Base-by-base conservation (phyloP, 2,329 filamentous ascomycete genomes). In the Fusarium dlaminii region DNA sequence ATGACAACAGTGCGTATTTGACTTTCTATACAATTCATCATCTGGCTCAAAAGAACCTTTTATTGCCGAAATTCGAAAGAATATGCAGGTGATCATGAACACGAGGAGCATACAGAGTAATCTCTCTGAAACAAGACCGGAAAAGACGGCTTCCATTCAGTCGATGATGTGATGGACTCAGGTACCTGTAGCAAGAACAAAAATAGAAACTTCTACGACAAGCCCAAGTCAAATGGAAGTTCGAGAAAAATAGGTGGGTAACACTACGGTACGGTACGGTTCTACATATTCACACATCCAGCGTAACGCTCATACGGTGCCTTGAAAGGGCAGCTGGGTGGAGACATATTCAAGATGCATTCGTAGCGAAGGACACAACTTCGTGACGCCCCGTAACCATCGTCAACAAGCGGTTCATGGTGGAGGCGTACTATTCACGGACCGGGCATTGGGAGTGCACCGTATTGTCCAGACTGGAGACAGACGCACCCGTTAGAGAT, bases 181-280 rank as follows among this genome's bases (percentile, higher is more conserved):
- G 27, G 27, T 51, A 45, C 37, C 42, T 43, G n/a, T 40, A 54
- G 49, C 30, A 61, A 39, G 49, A 30, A 63, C 73, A 74, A 75
- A 74, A 75, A 75, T 75, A 75, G 73, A 75, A 77, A 72, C 65
- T 54, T 72, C 66, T 36, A 73, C 62, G 64, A 63, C 71, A 69
- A 66, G 59, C 37, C 49, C n/a, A 45, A 63, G 30, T 13, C 49
- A 37, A 66, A 65, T 70, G 59, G 65, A 61, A 73, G 63, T 61
- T 57, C n/a, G 34, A 66, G 52, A 63, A 46, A 42, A 55, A 57
- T 40, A 63, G 67, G 72, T 72, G 72, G 75, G 72, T 75, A 78
- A 46, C 40, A 72, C 55, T 42, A 45, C 45, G 20, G 45, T 48
- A 51, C 34, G 14, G n/a, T 40, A 42, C 59, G 40, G n/a, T 34